A percentile compares a stretch with the other conserved stretches of the same genome.
Conservation (phyloP, 805 yeast species). For the Teunomyces aglyptinius region DNA sequence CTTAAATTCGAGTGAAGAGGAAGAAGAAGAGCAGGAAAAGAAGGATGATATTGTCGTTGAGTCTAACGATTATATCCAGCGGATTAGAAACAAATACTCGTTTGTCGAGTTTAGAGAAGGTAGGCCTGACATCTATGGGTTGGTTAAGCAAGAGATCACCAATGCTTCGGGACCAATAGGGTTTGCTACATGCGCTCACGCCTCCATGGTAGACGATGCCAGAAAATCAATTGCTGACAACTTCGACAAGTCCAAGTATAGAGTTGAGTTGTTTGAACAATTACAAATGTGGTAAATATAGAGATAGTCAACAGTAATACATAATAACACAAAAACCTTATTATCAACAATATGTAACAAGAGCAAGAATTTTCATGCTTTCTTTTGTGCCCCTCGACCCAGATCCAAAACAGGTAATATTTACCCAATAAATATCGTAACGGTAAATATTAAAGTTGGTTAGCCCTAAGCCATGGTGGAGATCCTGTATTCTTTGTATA, state of each 20-base stretch:
- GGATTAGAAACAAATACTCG: slow-evolving; percentile 23
- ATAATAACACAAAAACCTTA: background rate
- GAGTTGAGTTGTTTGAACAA: slow-evolving; percentile 38
- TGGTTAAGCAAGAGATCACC: slow-evolving; percentile 36
- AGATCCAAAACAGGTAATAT: too few species aligned
- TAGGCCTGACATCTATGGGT: slow-evolving; percentile 37
- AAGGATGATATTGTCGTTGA: slow-evolving; percentile 9
- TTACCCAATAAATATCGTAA: too few species aligned
- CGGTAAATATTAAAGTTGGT: too few species aligned
- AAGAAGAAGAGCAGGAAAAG: slow-evolving; percentile 13
- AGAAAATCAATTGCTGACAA: slow-evolving; percentile 28
- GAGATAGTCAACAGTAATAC: background rate
- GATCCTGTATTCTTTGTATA: too few species aligned
- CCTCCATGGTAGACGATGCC: slow-evolving; percentile 37
- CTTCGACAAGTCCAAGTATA: slow-evolving; percentile 22
- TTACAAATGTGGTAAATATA: slow-evolving; percentile 30
- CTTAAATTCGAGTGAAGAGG: slow-evolving; percentile 8
- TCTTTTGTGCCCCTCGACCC: too few species aligned
- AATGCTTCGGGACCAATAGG: slow-evolving; percentile 42
- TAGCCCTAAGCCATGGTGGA: too few species aligned
- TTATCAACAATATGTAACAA: background rate
- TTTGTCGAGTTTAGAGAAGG: slow-evolving; percentile 44
- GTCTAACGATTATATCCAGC: slow-evolving; percentile 11
- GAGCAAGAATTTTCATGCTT: too few species aligned
- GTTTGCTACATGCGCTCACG: slow-evolving; percentile 51